phyloP scores from a whole-genome alignment of 768 basidiomycete species.

The Tylopilus balloui region DNA sequence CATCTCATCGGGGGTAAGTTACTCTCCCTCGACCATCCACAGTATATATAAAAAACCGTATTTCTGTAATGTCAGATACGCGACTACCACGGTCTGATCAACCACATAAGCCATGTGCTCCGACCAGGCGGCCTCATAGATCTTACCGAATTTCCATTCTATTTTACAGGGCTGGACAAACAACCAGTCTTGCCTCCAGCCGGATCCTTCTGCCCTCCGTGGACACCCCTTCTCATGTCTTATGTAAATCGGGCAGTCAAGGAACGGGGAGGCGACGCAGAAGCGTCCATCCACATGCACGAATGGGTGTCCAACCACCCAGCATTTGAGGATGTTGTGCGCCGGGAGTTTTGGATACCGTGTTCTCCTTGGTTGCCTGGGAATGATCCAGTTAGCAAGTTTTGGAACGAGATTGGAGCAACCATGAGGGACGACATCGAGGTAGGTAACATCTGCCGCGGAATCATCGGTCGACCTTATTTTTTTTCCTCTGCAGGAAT shows the following conservation, averaged over 20 bases:
- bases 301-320: slow-evolving; percentile 53
- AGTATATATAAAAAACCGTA: slow-evolving; percentile 17
- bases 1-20: slow-evolving; percentile 66
- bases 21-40: slow-evolving; percentile 5
- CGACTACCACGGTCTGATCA: slow-evolving; percentile 58
- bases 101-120: slow-evolving; percentile 63
- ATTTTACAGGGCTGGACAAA: slow-evolving; percentile 51
- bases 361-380: slow-evolving; percentile 46
- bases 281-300: slow-evolving; percentile 54
- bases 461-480: not conserved
- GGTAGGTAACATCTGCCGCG: slow-evolving; percentile 31
- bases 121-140: slow-evolving; percentile 68
- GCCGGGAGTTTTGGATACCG: slow-evolving; percentile 60
- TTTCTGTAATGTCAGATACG: slow-evolving; percentile 46
- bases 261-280: slow-evolving; percentile 55
- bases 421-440: slow-evolving; percentile 56
- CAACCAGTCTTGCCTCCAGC: slow-evolving; percentile 40
- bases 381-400: slow-evolving; percentile 20
- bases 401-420: slow-evolving; percentile 40
- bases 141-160: slow-evolving; percentile 66
- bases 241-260: slow-evolving; percentile 50
- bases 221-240: slow-evolving; percentile 60
- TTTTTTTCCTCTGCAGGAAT: slow-evolving; percentile 40
- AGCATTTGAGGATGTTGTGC: slow-evolving; percentile 54
- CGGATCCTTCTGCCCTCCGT: slow-evolving; percentile 45